Percentiles rank a stretch among this genome's conserved stretches.
Conservation (phyloP, 805 yeast genomes). For the Ogataea trehaloabstinens region DNA sequence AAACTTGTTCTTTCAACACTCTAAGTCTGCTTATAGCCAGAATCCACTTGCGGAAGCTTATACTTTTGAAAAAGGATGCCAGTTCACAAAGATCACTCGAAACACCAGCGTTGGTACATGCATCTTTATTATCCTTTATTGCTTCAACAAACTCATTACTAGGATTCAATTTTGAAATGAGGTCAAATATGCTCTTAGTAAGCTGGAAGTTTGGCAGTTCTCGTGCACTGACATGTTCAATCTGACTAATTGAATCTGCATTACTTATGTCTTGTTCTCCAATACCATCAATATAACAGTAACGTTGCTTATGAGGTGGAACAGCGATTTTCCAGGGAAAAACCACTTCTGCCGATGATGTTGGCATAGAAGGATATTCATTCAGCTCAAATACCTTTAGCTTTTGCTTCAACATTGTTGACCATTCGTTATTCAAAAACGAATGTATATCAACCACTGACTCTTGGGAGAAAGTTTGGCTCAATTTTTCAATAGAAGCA, state of each 20-base stretch:
- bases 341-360: conserved; percentile 47
- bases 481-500: conserved; percentile 41
- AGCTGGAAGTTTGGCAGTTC: conserved; percentile 55
- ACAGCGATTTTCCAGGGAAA: conserved; percentile 88
- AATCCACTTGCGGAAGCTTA: conserved; percentile 70
- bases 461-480: conserved; percentile 56
- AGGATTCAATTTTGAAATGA: conserved; percentile 3
- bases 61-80: conserved; percentile 56
- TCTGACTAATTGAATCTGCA: conserved; percentile 32
- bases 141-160: conserved; percentile 2
- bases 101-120: conserved; percentile 13
- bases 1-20: conserved; percentile 61
- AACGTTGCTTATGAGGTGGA: conserved; percentile 93
- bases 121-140: conserved; percentile 16
- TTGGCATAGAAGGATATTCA: conserved; percentile 52
- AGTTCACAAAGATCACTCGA: conserved; percentile 48
- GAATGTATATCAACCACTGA: conserved; percentile 66
- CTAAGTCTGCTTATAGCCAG: conserved; percentile 56
- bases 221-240: conserved; percentile 34
- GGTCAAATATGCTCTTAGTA: conserved; percentile 14
- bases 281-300: conserved; percentile 73
- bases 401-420: conserved; percentile 42
- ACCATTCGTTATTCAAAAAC: conserved; percentile 57
- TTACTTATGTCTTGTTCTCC: conserved; percentile 32
- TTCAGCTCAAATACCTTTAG: conserved; percentile 63